Evolutionary conservation across 1,284 basidiomycete species (phyloP).

Genomic region (Fomitopsis pinicola): DNA sequence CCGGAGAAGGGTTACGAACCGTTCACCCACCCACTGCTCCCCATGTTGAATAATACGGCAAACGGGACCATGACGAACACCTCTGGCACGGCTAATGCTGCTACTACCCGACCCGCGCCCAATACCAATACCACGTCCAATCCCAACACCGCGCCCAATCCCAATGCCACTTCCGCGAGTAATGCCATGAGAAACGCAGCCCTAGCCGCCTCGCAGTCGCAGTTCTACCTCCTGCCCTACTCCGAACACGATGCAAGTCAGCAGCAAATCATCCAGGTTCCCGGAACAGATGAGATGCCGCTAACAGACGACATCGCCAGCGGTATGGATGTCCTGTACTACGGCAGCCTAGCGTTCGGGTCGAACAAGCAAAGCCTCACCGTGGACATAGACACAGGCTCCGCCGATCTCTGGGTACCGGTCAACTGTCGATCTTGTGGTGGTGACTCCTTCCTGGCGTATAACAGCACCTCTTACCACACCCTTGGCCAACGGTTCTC

Average conservation of each 20-base stretch:
- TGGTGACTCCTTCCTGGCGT: constrained; percentile 32
- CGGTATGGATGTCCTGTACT: constrained; percentile 46
- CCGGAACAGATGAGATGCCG: constrained; percentile 23
- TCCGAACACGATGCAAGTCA: background rate
- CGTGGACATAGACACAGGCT: constrained; percentile 58
- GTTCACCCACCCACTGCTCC: constrained; percentile 22
- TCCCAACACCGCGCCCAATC: background rate
- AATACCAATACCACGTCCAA: too few species aligned
- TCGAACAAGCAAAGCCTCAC: constrained; percentile 40
- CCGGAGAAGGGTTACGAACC: constrained; percentile 19
- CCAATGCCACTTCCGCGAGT: background rate
- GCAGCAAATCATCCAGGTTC: constrained; percentile 13
- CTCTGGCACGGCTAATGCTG: constrained; percentile 5
- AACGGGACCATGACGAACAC: constrained; percentile 1
- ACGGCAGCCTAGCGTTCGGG: constrained; percentile 43
- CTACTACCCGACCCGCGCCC: background rate
- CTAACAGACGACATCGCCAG: constrained; percentile 36
- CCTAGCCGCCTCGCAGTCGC: background rate
- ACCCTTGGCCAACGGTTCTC: constrained; percentile 34
- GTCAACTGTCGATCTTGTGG: constrained; percentile 37
- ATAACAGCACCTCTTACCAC: constrained; percentile 37
- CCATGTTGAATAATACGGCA: constrained; percentile 10
- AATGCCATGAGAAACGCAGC: background rate
- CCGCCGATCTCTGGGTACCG: constrained; percentile 54
- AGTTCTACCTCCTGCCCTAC: background rate